Percentiles rank a stretch among this genome's conserved stretches.
These are phyloP conservation scores for Austroboletus novae-zelandiae DNA, from an alignment of 1,284 basidiomycete species.

Conservation along the genomic window DNA sequence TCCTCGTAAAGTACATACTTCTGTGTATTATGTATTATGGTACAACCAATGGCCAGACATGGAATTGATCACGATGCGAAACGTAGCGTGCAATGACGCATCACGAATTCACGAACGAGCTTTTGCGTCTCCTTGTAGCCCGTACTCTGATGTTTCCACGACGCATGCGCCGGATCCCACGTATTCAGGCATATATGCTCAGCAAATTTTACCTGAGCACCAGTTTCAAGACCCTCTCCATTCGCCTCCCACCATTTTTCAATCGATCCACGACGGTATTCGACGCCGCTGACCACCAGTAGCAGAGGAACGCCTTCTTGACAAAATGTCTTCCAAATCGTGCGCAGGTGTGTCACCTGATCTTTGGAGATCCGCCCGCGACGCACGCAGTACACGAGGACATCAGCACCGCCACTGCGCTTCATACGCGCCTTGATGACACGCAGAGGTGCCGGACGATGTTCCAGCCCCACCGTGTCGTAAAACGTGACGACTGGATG, in stretches of 20 bases:
- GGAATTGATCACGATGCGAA: too few relatives aligned
- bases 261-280: conserved; percentile 22
- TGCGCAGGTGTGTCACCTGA: conserved; percentile 17
- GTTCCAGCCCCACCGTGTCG: conserved; percentile 25
- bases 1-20: too few relatives aligned
- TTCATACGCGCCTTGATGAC: conserved; percentile 15
- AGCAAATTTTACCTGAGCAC: conserved; percentile 15
- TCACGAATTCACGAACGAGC: conserved; percentile 17
- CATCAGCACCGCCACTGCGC: conserved; percentile 11
- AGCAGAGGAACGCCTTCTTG: conserved; percentile 19
- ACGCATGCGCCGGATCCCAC: conserved; percentile 16
- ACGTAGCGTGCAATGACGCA: conserved; percentile 11
- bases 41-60: too few relatives aligned
- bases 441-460: conserved; percentile 16
- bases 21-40: too few relatives aligned
- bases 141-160: conserved; percentile 18
- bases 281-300: conserved; percentile 23
- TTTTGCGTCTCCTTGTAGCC: conserved; percentile 21
- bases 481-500: conserved; percentile 14
- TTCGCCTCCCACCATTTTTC: conserved; percentile 32
- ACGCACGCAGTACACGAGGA: conserved; percentile 29
- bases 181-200: conserved; percentile 26
- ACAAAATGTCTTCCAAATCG: conserved; percentile 21
- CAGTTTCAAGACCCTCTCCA: conserved; percentile 6
- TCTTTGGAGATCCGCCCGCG: conserved; percentile 21